These are phyloP conservation scores for Rhizopogon vulgaris DNA, from an alignment of 768 basidiomycete species.

Conservation along the genomic window DNA sequence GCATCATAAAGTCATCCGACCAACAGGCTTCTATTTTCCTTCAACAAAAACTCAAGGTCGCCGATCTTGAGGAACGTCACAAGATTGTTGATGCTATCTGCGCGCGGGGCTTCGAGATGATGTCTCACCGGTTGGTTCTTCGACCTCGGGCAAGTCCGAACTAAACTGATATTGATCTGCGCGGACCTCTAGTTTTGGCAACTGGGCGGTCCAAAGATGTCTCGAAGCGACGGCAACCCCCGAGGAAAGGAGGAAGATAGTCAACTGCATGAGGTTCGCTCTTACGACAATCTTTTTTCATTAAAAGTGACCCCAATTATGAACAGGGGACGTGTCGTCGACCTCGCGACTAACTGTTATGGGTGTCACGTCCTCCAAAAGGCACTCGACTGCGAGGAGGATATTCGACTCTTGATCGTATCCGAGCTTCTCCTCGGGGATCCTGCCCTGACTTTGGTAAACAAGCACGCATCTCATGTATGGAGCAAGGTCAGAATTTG, in stretches of 20 bases:
- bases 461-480: constrained; percentile 88
- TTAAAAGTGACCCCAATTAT: background rate
- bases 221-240: constrained; percentile 70
- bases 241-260: constrained; percentile 76
- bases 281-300: background rate
- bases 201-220: constrained; percentile 88
- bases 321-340: constrained; percentile 71
- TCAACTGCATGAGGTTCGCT: constrained; percentile 75
- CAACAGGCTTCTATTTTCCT: constrained; percentile 89
- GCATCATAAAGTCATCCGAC: constrained; percentile 86
- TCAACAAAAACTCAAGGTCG: constrained; percentile 87
- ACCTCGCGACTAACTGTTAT: constrained; percentile 84
- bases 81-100: constrained; percentile 89
- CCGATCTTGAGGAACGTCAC: constrained; percentile 66
- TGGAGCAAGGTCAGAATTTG: constrained; percentile 70
- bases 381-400: constrained; percentile 87
- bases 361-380: constrained; percentile 88
- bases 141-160: background rate
- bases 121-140: constrained; percentile 67
- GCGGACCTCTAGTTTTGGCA: constrained; percentile 60
- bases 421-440: constrained; percentile 80
- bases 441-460: constrained; percentile 79
- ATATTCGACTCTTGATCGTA: constrained; percentile 75
- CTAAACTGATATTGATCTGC: background rate
- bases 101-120: constrained; percentile 82